Evolutionary conservation across 2,329 filamentous ascomycete species (phyloP).

Genomic region (Alternaria rosae): DNA sequence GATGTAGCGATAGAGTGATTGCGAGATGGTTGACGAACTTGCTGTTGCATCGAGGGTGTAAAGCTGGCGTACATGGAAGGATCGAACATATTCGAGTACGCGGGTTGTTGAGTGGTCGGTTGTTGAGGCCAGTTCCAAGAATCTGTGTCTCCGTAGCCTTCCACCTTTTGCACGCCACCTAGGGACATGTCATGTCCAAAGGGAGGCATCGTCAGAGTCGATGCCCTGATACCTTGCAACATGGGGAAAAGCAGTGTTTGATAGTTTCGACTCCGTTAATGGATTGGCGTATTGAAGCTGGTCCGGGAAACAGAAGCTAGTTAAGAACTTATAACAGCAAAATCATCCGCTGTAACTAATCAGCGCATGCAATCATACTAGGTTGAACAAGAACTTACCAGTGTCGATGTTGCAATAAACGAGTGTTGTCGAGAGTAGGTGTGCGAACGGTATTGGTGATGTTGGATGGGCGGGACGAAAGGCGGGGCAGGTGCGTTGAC

Average conservation of each 20-base stretch:
- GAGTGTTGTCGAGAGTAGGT: neutral
- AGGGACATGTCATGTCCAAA: conserved; percentile 46
- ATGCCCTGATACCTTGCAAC: conserved; percentile 47
- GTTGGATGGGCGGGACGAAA: conserved; percentile 13
- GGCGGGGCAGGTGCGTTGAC: conserved; percentile 18
- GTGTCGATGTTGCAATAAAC: neutral
- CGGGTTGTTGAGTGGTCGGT: conserved; percentile 30
- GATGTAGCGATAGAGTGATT: conserved; percentile 44
- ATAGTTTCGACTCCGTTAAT: conserved; percentile 6
- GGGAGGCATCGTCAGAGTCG: conserved; percentile 46
- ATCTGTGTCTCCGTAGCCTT: conserved; percentile 41
- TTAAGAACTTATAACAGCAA: neutral
- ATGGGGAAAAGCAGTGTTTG: conserved; percentile 32
- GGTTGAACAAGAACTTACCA: conserved; percentile 3
- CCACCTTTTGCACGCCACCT: conserved; percentile 43
- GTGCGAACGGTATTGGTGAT: neutral
- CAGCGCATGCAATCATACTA: neutral
- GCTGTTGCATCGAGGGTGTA: conserved; percentile 27
- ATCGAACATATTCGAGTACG: conserved; percentile 41
- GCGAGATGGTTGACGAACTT: conserved; percentile 31
- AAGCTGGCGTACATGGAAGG: conserved; percentile 41
- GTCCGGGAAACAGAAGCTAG: neutral
- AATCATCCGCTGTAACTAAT: neutral
- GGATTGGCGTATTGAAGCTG: conserved; percentile 4
- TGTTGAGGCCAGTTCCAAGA: conserved; percentile 43